These are phyloP conservation scores for Globisporangium barbulae DNA, from an alignment of 352 stramenopile species.

Conservation along the genomic window DNA sequence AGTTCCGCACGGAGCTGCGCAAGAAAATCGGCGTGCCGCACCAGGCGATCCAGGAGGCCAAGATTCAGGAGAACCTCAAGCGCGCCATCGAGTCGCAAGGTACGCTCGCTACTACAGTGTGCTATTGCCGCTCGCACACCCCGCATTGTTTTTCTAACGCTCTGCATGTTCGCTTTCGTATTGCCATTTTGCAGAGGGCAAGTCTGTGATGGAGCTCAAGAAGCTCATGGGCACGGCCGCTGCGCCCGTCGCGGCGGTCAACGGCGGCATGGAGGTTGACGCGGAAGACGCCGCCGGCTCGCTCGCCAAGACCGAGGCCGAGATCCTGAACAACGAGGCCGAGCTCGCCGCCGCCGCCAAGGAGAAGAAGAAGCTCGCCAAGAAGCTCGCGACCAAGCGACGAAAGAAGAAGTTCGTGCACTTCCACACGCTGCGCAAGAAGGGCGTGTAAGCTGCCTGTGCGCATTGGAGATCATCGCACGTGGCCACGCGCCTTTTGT, in stretches of 20 bases:
- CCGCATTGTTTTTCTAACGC: neutral
- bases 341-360: constrained; percentile 38
- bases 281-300: constrained; percentile 24
- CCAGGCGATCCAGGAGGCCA: constrained; percentile 61
- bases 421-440: constrained; percentile 86
- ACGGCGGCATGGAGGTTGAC: constrained; percentile 43
- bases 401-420: constrained; percentile 84
- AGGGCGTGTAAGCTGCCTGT: constrained; percentile 63
- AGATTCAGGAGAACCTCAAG: constrained; percentile 86
- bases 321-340: constrained; percentile 47
- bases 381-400: constrained; percentile 42
- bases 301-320: constrained; percentile 39
- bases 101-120: constrained; percentile 13
- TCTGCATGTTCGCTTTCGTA: neutral
- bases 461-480: neutral
- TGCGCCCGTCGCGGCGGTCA: constrained; percentile 35
- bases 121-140: neutral
- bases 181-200: constrained; percentile 29
- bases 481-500: neutral
- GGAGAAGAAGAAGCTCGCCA: constrained; percentile 49
- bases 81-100: constrained; percentile 69
- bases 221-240: constrained; percentile 61
- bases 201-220: constrained; percentile 63
- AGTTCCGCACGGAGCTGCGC: constrained; percentile 84
- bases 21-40: constrained; percentile 79